phyloP scores from a whole-genome alignment of 1,284 basidiomycete genomes.

The Meripilus lineatus region DNA sequence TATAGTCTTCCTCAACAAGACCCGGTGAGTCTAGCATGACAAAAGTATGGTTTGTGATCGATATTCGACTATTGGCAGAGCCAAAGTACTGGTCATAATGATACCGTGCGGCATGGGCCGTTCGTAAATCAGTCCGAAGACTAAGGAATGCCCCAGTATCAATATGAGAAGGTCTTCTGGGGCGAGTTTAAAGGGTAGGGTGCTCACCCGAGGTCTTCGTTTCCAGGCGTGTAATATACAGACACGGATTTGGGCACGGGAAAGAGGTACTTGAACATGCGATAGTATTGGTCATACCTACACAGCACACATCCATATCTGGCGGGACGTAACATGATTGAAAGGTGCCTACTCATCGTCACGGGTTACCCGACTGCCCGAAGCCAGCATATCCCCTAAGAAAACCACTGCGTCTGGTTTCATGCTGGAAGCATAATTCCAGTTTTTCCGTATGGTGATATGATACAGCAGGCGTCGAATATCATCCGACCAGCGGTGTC shows the following conservation, averaged over 20 bases:
- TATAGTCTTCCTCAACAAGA: conserved; percentile 78
- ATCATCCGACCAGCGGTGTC: conserved; percentile 33
- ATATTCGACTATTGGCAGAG: conserved; percentile 45
- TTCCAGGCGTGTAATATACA: conserved; percentile 75
- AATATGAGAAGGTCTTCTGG: conserved; percentile 15
- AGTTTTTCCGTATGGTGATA: conserved; percentile 70
- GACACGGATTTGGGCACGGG: conserved; percentile 34
- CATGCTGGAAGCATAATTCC: conserved; percentile 58
- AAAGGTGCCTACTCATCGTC: conserved; percentile 57
- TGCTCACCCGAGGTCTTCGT: conserved; percentile 76
- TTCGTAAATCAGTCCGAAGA: neutral
- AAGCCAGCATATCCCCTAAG: conserved; percentile 76
- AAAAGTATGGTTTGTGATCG: conserved; percentile 66
- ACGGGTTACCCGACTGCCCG: conserved; percentile 55
- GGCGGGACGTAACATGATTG: neutral
- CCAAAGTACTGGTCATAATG: conserved; percentile 76
- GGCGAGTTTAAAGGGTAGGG: conserved; percentile 8
- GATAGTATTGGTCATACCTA: conserved; percentile 59
- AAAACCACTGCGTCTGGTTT: conserved; percentile 74
- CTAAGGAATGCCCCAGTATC: too few relatives aligned
- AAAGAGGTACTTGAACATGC: conserved; percentile 64
- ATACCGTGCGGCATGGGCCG: conserved; percentile 11
- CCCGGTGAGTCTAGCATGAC: conserved; percentile 73
- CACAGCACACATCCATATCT: neutral
- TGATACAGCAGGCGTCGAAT: conserved; percentile 56